phyloP scores from a whole-genome alignment of 192 early-diverging fungal genomes.

The Coemansia sp. region DNA sequence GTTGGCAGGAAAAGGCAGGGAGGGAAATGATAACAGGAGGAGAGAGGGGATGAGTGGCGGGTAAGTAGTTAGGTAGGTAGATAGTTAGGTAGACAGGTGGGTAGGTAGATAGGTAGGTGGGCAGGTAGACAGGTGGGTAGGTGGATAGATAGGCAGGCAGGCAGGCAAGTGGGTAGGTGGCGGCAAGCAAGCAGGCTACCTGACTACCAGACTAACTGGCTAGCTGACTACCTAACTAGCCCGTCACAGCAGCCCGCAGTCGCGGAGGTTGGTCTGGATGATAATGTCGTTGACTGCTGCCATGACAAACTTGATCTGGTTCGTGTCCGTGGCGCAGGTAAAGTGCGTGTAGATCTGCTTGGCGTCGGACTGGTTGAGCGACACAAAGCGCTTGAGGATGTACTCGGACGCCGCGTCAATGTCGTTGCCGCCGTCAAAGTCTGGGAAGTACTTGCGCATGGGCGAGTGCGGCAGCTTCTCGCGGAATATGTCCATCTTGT shows the following conservation, averaged over 20 bases:
- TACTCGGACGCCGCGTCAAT: slow-evolving; percentile 74
- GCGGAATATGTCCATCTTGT: slow-evolving; percentile 96
- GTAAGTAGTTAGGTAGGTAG: no score
- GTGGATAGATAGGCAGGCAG: no score
- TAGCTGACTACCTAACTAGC: not conserved
- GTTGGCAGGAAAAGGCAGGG: no score
- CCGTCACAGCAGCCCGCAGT: slow-evolving; percentile 68
- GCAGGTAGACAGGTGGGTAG: no score
- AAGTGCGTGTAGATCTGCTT: slow-evolving; percentile 88
- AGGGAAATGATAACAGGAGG: no score
- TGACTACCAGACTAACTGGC: not conserved
- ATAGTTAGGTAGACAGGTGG: no score
- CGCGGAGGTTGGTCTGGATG: slow-evolving; percentile 76
- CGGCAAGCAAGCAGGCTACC: no score
- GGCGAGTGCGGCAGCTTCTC: slow-evolving; percentile 82
- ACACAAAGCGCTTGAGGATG: slow-evolving; percentile 73
- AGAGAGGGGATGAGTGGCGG: no score
- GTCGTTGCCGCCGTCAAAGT: slow-evolving; percentile 72
- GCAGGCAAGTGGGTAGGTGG: no score
- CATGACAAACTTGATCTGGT: slow-evolving; percentile 86
- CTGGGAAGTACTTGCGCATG: slow-evolving; percentile 83
- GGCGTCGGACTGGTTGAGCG: slow-evolving; percentile 67
- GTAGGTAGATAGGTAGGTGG: no score
- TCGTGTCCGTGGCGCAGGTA: slow-evolving; percentile 82
- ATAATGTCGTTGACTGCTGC: slow-evolving; percentile 86